These are phyloP conservation scores for Huntiella bhutanensis DNA, from an alignment of 2,329 filamentous ascomycete species.

Conservation along the genomic window DNA sequence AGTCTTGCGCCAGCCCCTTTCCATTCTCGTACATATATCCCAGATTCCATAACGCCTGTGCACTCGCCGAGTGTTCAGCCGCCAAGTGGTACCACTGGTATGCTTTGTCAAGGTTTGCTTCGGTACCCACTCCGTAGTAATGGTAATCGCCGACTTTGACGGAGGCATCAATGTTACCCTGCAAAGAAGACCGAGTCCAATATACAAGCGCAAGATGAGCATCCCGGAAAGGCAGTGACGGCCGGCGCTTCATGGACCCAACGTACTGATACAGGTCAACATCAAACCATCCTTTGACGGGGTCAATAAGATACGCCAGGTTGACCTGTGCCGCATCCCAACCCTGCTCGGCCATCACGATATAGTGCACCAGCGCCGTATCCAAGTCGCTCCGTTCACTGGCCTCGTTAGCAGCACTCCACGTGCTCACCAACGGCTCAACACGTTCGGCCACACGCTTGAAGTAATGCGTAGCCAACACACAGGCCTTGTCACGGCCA, in stretches of 20 bases:
- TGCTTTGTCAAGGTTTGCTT: slow-evolving; percentile 61
- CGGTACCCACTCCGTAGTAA: slow-evolving; percentile 58
- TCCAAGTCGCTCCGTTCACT: slow-evolving; percentile 65
- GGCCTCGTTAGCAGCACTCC: slow-evolving; percentile 65
- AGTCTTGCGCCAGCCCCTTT: slow-evolving; percentile 80
- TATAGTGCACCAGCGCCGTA: slow-evolving; percentile 58
- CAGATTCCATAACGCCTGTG: slow-evolving; percentile 89
- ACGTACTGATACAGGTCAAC: slow-evolving; percentile 31
- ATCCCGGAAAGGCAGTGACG: slow-evolving; percentile 26
- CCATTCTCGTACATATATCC: slow-evolving; percentile 99
- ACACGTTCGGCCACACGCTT: slow-evolving; percentile 58
- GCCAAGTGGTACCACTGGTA: slow-evolving; percentile 84
- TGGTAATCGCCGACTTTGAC: slow-evolving; percentile 99
- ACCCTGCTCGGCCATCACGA: slow-evolving; percentile 82
- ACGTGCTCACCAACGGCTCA: slow-evolving; percentile 56
- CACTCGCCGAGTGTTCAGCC: slow-evolving; percentile 77
- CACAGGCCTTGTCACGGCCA: slow-evolving; percentile 61
- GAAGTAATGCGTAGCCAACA: slow-evolving; percentile 62
- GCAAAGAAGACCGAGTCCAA: slow-evolving; percentile 87
- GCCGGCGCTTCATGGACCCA: slow-evolving; percentile 6
- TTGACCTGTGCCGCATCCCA: slow-evolving; percentile 83
- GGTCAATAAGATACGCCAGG: slow-evolving; percentile 70
- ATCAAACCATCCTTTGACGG: slow-evolving; percentile 35
- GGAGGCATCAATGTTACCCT: slow-evolving; percentile 79
- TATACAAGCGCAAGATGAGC: slow-evolving; percentile 59